Evolutionary conservation across 176 grass and related monocot genomes (phyloP).

Genomic region (Stipa capillata): DNA sequence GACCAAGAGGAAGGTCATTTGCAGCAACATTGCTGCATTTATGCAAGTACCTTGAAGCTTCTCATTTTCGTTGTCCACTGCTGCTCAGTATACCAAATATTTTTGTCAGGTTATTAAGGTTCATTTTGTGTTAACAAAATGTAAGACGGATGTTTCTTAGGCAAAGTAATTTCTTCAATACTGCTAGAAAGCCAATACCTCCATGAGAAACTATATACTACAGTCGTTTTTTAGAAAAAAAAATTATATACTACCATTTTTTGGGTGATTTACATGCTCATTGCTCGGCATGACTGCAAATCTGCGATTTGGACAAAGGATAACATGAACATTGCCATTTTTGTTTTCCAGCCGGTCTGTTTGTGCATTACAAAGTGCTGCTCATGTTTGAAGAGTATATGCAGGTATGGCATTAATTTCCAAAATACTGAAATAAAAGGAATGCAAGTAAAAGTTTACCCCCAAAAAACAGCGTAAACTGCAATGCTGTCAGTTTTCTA

Average conservation of each 20-base stretch:
- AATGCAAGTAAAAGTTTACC: background rate
- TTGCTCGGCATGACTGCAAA: background rate
- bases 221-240: too few relatives aligned
- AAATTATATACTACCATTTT: too few relatives aligned
- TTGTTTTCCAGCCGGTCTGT: background rate
- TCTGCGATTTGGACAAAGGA: too few relatives aligned
- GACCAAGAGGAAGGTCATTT: background rate
- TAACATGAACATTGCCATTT: background rate
- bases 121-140: too few relatives aligned
- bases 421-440: background rate
- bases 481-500: background rate
- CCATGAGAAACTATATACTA: background rate
- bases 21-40: background rate
- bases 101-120: background rate
- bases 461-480: background rate
- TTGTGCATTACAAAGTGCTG: background rate
- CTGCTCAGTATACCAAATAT: background rate
- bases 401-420: background rate
- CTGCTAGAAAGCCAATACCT: background rate
- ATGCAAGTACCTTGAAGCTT: constrained; percentile 30
- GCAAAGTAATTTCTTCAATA: background rate
- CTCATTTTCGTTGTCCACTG: background rate
- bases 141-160: too few relatives aligned
- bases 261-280: too few relatives aligned
- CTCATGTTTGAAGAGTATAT: background rate